phyloP scores from a whole-genome alignment of 2,329 filamentous ascomycete species.

The Fusarium sarcochroum region DNA sequence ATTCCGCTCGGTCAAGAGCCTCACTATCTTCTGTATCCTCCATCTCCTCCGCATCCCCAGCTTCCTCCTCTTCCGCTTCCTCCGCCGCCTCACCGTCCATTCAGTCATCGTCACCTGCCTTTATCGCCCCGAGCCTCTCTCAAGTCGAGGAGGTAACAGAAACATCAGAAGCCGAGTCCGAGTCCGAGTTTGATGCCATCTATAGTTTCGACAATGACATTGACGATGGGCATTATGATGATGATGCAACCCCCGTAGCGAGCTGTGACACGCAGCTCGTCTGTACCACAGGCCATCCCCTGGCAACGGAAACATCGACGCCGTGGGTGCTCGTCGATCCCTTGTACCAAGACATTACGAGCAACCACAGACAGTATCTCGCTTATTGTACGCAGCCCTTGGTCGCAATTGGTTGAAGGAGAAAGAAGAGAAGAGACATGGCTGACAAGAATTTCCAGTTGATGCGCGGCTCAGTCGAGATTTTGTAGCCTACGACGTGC shows the following conservation, averaged over 20 bases:
- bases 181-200: slow-evolving; percentile 22
- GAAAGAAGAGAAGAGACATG: slow-evolving; percentile 33
- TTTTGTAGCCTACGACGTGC: slow-evolving; percentile 63
- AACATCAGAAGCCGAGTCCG: slow-evolving; percentile 34
- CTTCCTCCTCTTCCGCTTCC: slow-evolving; percentile 28
- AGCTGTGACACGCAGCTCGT: slow-evolving; percentile 49
- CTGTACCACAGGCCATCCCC: slow-evolving; percentile 42
- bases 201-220: slow-evolving; percentile 1
- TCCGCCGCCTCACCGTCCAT: slow-evolving; percentile 35
- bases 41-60: slow-evolving; percentile 37
- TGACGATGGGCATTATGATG: slow-evolving; percentile 24
- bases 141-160: slow-evolving; percentile 36
- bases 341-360: slow-evolving; percentile 67
- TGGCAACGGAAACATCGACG: slow-evolving; percentile 42
- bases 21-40: slow-evolving; percentile 40
- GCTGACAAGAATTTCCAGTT: slow-evolving; percentile 53
- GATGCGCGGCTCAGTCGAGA: slow-evolving; percentile 66
- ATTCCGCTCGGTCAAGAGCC: slow-evolving; percentile 34
- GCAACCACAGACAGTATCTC: slow-evolving; percentile 59
- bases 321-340: slow-evolving; percentile 61
- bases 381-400: slow-evolving; percentile 56
- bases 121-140: slow-evolving; percentile 28
- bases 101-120: slow-evolving; percentile 34
- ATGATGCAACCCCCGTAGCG: slow-evolving; percentile 33
- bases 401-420: slow-evolving; percentile 14